Evolutionary conservation across 2,329 filamentous ascomycete species (phyloP).

Genomic region (Trichoderma sp.): DNA sequence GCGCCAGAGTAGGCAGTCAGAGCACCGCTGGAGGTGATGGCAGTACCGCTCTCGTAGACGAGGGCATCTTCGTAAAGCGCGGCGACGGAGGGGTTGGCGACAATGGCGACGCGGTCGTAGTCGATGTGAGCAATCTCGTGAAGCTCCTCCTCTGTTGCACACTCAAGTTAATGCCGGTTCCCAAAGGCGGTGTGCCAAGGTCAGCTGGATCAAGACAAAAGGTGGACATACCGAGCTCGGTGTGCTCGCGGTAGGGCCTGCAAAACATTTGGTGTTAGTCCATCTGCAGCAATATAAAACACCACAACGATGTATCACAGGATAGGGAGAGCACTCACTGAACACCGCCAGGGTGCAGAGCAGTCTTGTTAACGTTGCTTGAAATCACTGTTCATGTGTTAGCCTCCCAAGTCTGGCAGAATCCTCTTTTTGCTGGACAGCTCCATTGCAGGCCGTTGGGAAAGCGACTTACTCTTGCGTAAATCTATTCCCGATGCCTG

Average conservation of each 20-base stretch:
- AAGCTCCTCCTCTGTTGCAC: slow-evolving; percentile 74
- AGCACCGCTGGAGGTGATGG: slow-evolving; percentile 93
- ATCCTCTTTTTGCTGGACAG: not conserved
- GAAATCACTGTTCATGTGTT: slow-evolving; percentile 43
- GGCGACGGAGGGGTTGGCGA: slow-evolving; percentile 91
- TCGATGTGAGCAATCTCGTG: slow-evolving; percentile 98
- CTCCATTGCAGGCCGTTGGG: not conserved
- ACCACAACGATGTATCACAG: not conserved
- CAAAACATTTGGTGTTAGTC: slow-evolving; percentile 33
- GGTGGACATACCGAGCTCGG: slow-evolving; percentile 69
- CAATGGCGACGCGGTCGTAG: slow-evolving; percentile 97
- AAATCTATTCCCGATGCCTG: slow-evolving; percentile 41
- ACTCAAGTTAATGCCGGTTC: not conserved
- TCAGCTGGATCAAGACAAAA: slow-evolving; percentile 11
- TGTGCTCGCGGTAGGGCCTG: slow-evolving; percentile 84
- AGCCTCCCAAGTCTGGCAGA: slow-evolving; percentile 19
- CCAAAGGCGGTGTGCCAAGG: not conserved
- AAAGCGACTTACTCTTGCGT: slow-evolving; percentile 43
- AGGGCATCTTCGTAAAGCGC: slow-evolving; percentile 98
- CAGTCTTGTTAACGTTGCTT: slow-evolving; percentile 82
- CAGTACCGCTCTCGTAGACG: slow-evolving; percentile 93
- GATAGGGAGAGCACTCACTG: slow-evolving; percentile 62
- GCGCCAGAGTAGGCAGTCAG: slow-evolving; percentile 96
- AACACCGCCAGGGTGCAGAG: slow-evolving; percentile 86
- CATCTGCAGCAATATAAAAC: not conserved